Evolutionary conservation across 306 rosid genomes (phyloP), one percentile per base, ranked within the genome.

Genomic region (Ochetophila trinervis): DNA sequence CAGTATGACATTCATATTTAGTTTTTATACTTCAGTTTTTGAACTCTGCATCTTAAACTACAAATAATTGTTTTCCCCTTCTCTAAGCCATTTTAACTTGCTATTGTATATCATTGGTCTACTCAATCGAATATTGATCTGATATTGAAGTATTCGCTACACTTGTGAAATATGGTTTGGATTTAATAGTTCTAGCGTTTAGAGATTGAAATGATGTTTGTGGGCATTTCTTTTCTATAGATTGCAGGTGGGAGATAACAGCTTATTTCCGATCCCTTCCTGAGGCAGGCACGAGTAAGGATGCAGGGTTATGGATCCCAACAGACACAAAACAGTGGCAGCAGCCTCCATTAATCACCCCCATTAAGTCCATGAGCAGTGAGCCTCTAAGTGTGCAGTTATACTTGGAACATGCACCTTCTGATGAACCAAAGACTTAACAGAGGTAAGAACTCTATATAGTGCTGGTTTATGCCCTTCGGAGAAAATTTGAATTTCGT

Each of bases 281-380:
- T 0, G 69, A 71, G 68, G 71, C 74, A 2, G 57, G 86, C 19
- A 71, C 82, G 50, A 85, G 85, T 57, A 81, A 85, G 79, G 83
- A 82, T 74, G 85, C 92, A 58, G 82, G 74, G 63, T 65, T 66
- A 36, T 90, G 97, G 97, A 82, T 86, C 67, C 83, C 99, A 68
- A 76, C 88, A 11, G 91, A 86, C 67, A 86, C 88, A 52, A 86
- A 83, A 66, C 99, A 79, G 63, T 88, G 99, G 99, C 85, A 83
- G 36, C 90, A 84, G 61, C 97, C 95, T 63, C 88, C 72, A 18
- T 57, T 45, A 16, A 67, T 67, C 40, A 67, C 72, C 36, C 64
- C 72, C 20, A 67, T 67, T 11, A 67, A 67, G 63, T 27, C 3
- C 32, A 27, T 27, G 32, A 27, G 32, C 44, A 57, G 72, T n/a